phyloP scores from a whole-genome alignment of 805 yeast species.

The Candida coleopterorum region DNA sequence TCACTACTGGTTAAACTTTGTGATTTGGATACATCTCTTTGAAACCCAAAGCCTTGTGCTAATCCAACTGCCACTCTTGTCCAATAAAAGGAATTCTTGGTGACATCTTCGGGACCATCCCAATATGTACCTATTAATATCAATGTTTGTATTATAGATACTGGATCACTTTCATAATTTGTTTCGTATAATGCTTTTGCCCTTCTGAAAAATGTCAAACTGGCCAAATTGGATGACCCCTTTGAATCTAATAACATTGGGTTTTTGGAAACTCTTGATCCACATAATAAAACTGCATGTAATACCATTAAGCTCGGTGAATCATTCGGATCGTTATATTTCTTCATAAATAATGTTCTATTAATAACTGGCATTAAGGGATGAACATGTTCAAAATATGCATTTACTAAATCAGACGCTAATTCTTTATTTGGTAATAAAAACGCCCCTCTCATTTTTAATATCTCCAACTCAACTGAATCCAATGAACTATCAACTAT shows the following conservation, averaged over 20 bases:
- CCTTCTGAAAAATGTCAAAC: conserved; percentile 53
- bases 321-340: conserved; percentile 49
- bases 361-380: conserved; percentile 68
- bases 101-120: conserved; percentile 69
- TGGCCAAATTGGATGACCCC: conserved; percentile 50
- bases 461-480: conserved; percentile 59
- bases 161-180: conserved; percentile 60
- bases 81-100: conserved; percentile 67
- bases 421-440: conserved; percentile 57
- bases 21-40: conserved; percentile 47
- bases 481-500: conserved; percentile 35
- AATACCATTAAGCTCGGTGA: conserved; percentile 62
- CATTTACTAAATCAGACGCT: conserved; percentile 54
- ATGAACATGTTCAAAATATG: conserved; percentile 61
- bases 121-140: conserved; percentile 62
- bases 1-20: conserved; percentile 34
- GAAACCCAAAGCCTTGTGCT: conserved; percentile 76
- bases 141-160: conserved; percentile 57
- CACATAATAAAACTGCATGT: conserved; percentile 66
- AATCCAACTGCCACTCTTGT: conserved; percentile 61
- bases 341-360: conserved; percentile 54
- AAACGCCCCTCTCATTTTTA: conserved; percentile 67
- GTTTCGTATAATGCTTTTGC: conserved; percentile 75
- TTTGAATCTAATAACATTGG: conserved; percentile 47
- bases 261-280: conserved; percentile 56